A percentile compares a stretch with the other conserved stretches of the same genome.
Conservation (phyloP, 768 basidiomycete genomes). For the Scleroderma bovista region DNA sequence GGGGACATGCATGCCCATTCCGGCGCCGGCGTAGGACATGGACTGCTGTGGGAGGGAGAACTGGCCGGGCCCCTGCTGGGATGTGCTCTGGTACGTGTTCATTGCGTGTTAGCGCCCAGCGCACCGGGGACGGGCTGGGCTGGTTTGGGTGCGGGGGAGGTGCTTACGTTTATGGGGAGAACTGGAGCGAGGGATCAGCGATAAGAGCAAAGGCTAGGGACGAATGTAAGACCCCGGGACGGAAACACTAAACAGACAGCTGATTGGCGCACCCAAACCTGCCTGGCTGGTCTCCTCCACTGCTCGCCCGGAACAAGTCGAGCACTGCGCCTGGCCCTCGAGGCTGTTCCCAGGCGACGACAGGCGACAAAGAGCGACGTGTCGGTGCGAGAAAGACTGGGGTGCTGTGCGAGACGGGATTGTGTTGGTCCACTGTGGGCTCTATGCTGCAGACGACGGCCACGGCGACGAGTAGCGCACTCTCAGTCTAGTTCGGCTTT, state of each 20-base stretch:
- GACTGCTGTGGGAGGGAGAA: slow-evolving; percentile 12
- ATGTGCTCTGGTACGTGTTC: slow-evolving; percentile 9
- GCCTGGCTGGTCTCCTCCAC: slow-evolving; percentile 3
- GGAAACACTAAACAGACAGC: background rate
- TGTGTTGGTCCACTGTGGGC: background rate
- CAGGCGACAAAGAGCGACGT: slow-evolving; percentile 1
- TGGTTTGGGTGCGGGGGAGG: background rate
- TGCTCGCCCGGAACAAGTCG: slow-evolving; percentile 12
- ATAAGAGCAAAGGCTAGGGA: slow-evolving; percentile 11
- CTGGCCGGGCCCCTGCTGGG: slow-evolving; percentile 19
- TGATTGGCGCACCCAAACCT: slow-evolving; percentile 4
- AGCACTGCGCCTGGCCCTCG: slow-evolving; percentile 6
- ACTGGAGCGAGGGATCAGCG: slow-evolving; percentile 12
- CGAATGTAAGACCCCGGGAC: slow-evolving; percentile 11
- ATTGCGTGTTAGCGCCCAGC: slow-evolving; percentile 1
- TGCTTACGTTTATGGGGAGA: slow-evolving; percentile 12
- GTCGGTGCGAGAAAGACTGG: background rate
- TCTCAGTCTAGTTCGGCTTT: background rate
- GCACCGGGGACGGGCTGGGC: background rate
- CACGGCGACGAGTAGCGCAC: background rate
- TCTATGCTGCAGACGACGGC: background rate
- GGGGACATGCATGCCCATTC: slow-evolving; percentile 8
- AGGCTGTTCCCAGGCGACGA: slow-evolving; percentile 21
- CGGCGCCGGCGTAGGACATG: slow-evolving; percentile 16
- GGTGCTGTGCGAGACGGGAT: background rate